phyloP scores from a whole-genome alignment of 2,329 filamentous ascomycete species.

The Myriosclerotinia curreyana region DNA sequence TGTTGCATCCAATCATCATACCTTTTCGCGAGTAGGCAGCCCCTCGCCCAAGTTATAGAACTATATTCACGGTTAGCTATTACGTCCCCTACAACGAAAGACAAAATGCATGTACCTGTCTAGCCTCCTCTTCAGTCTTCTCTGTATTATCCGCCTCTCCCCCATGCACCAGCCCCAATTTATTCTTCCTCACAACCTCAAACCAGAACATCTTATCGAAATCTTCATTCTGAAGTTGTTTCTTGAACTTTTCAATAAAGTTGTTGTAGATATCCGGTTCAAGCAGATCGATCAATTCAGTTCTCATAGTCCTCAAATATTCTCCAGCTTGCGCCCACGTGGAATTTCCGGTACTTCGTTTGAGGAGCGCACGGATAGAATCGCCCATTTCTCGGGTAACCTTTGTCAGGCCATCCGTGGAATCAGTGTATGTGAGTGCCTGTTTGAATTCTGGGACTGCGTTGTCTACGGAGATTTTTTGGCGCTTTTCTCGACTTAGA shows the following conservation, averaged over 20 bases:
- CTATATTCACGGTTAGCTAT: constrained; percentile 11
- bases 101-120: constrained; percentile 8
- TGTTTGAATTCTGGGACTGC: constrained; percentile 90
- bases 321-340: constrained; percentile 75
- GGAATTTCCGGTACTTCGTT: constrained; percentile 69
- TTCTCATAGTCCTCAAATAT: constrained; percentile 71
- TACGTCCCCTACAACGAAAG: background rate
- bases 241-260: constrained; percentile 69
- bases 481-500: constrained; percentile 57
- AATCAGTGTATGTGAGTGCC: constrained; percentile 59
- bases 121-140: constrained; percentile 67
- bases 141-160: constrained; percentile 60
- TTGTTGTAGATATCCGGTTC: constrained; percentile 74
- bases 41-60: constrained; percentile 12
- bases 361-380: constrained; percentile 68
- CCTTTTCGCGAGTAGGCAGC: background rate
- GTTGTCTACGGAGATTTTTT: constrained; percentile 62
- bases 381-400: constrained; percentile 70
- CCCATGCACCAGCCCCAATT: constrained; percentile 70
- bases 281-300: constrained; percentile 72
- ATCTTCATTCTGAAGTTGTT: constrained; percentile 63
- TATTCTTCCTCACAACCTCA: constrained; percentile 57
- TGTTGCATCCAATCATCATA: background rate
- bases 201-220: constrained; percentile 81
- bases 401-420: constrained; percentile 60